A percentile compares a stretch with the other conserved stretches of the same genome.
These are phyloP conservation scores for Monascus ruber DNA, from an alignment of 2,329 filamentous ascomycete species.

Conservation along the genomic window DNA sequence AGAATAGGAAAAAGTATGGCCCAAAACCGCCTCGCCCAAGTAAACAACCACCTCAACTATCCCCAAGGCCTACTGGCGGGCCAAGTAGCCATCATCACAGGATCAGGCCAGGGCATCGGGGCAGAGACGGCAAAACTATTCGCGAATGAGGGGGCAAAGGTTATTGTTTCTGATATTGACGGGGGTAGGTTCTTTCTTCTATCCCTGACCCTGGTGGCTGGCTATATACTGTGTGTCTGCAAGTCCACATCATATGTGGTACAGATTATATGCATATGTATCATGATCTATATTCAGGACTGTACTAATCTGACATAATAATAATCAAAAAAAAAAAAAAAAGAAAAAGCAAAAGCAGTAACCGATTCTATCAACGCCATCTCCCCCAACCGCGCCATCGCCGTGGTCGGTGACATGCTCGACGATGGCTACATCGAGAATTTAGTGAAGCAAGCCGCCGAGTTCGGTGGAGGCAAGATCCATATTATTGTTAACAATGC, in stretches of 20 bases:
- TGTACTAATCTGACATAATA: no score
- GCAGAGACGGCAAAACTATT: conserved; percentile 73
- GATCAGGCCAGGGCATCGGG: conserved; percentile 76
- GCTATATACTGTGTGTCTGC: no score
- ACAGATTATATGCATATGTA: no score
- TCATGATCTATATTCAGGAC: no score
- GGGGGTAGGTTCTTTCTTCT: conserved; percentile 37
- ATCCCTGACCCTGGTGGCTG: no score
- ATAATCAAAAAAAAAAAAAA: conserved; percentile 1
- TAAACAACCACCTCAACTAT: conserved; percentile 70
- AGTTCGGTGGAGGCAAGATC: conserved; percentile 77
- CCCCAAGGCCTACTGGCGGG: conserved; percentile 66
- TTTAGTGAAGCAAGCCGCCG: conserved; percentile 63
- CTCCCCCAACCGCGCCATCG: conserved; percentile 54
- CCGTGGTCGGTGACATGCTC: conserved; percentile 66
- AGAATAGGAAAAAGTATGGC: conserved; percentile 19
- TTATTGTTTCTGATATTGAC: conserved; percentile 76
- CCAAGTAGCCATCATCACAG: conserved; percentile 80
- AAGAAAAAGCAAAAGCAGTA: conserved; percentile 58
- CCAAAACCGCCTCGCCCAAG: conserved; percentile 53
- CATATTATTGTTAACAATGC: conserved; percentile 89
- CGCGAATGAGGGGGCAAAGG: conserved; percentile 77
- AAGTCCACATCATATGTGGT: no score
- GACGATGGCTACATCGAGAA: conserved; percentile 57
- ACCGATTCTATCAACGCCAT: conserved; percentile 57